Conservation (phyloP, 371 early-diverging fungal genomes). For the Actinomucor elegans region DNA sequence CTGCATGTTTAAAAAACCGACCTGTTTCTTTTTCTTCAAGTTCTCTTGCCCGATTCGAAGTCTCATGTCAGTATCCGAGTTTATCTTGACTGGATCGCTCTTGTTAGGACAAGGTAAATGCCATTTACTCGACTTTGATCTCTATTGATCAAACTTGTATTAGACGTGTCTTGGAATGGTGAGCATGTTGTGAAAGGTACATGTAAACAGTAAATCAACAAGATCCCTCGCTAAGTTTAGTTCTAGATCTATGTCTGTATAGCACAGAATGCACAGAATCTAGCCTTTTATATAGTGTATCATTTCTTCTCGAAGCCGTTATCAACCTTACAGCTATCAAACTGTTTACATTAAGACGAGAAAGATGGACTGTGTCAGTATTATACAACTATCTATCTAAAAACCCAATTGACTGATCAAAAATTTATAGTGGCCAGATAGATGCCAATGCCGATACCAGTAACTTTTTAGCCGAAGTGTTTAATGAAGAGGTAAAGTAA, state of each 20-base stretch:
- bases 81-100: conserved; percentile 1
- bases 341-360: background rate
- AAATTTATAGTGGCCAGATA: background rate
- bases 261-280: background rate
- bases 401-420: background rate
- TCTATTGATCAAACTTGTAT: too few relatives aligned
- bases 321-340: conserved; percentile 2
- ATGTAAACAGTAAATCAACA: too few relatives aligned
- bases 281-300: background rate
- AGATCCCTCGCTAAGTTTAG: too few relatives aligned
- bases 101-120: conserved; percentile 9
- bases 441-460: background rate
- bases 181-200: background rate
- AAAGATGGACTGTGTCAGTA: background rate
- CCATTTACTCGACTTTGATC: too few relatives aligned
- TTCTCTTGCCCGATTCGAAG: too few relatives aligned
- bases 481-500: conserved; percentile 1
- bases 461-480: background rate
- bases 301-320: background rate
- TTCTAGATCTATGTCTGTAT: conserved; percentile 7
- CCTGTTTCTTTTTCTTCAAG: too few relatives aligned
- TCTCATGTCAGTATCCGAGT: too few relatives aligned
- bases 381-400: too few relatives aligned
- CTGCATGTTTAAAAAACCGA: too few relatives aligned
- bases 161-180: background rate